These are phyloP conservation scores for Crithidia brevicula DNA, from an alignment of 208 protist species.

Conservation along the genomic window DNA sequence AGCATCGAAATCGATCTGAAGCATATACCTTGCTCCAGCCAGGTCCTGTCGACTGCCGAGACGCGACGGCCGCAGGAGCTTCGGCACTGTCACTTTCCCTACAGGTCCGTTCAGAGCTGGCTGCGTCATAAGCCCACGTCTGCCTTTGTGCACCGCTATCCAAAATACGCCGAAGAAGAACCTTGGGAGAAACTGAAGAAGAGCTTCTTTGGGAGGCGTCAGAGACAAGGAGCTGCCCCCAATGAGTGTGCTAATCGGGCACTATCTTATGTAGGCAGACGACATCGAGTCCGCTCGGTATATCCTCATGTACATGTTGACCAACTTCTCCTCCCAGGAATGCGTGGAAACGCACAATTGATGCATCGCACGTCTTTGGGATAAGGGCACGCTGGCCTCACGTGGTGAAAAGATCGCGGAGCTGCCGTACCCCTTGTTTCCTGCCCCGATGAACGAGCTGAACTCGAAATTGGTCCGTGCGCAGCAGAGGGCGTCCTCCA, in stretches of 20 bases:
- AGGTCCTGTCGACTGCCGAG: background rate
- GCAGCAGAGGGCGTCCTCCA: background rate
- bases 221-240: background rate
- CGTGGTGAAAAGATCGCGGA: background rate
- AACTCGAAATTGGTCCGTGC: background rate
- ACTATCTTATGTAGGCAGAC: background rate
- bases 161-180: background rate
- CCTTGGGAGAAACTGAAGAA: background rate
- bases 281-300: background rate
- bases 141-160: background rate
- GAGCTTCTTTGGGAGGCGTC: background rate
- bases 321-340: background rate
- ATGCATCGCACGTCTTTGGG: background rate
- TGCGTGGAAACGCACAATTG: constrained; percentile 10
- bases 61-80: background rate
- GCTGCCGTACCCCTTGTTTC: background rate
- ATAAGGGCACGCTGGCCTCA: background rate
- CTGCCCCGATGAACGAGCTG: constrained; percentile 1
- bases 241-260: background rate
- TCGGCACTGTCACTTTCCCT: background rate
- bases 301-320: constrained; percentile 4
- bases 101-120: background rate
- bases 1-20: constrained; percentile 6
- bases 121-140: background rate
- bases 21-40: constrained; percentile 3